Percentiles rank a stretch among this genome's conserved stretches.
Conservation (phyloP, 176 grass and related monocot genomes). For the Oryza brachyantha region DNA sequence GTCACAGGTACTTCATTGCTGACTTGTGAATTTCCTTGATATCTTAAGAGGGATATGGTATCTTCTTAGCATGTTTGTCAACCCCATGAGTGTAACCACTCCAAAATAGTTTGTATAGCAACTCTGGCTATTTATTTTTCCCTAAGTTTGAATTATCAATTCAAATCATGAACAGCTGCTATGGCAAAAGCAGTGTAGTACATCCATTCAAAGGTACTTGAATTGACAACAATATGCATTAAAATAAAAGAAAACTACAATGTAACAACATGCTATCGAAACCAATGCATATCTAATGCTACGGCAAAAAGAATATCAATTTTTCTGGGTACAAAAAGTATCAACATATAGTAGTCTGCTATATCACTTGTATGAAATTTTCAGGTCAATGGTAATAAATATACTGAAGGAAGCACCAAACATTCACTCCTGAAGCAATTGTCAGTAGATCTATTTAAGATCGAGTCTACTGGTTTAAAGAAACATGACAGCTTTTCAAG, state of each 20-base stretch:
- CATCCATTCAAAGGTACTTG: not conserved
- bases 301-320: not conserved
- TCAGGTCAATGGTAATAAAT: constrained; percentile 30
- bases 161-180: constrained; percentile 7
- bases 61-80: constrained; percentile 18
- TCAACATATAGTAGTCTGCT: not conserved
- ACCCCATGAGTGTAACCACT: not conserved
- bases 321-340: not conserved
- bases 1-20: constrained; percentile 49
- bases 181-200: not conserved
- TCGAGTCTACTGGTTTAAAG: constrained; percentile 59
- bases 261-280: constrained; percentile 17
- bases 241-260: constrained; percentile 10
- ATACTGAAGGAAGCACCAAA: constrained; percentile 37
- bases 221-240: constrained; percentile 8
- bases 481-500: constrained; percentile 80
- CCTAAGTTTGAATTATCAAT: not conserved
- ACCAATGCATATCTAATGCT: constrained; percentile 12
- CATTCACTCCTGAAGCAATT: constrained; percentile 45
- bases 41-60: not conserved
- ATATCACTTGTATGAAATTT: constrained; percentile 33
- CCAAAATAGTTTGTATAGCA: not conserved
- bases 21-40: constrained; percentile 3
- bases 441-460: constrained; percentile 49
- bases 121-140: not conserved